These are phyloP conservation scores for Cardamine chenopodiifolia DNA, from an alignment of 345 rosid genomes.

Conservation along the genomic window DNA sequence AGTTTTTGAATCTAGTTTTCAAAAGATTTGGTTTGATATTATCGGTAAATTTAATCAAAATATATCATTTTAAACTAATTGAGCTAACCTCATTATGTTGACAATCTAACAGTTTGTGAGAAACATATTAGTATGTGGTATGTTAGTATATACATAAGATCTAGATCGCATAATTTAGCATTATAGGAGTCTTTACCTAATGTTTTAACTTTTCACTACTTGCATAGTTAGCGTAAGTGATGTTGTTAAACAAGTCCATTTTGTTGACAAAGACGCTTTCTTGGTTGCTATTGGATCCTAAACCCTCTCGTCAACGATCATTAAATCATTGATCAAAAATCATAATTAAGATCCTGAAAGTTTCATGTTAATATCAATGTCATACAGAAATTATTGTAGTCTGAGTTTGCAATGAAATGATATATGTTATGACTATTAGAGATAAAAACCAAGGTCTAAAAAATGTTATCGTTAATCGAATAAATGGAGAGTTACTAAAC, in stretches of 20 bases:
- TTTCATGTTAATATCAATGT: conserved; percentile 13
- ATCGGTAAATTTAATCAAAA: neutral
- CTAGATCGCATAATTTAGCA: conserved; percentile 40
- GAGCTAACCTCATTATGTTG: conserved; percentile 25
- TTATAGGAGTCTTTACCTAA: conserved; percentile 21
- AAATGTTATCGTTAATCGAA: neutral
- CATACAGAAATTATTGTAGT: conserved; percentile 14
- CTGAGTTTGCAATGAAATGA: neutral
- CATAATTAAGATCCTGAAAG: conserved; percentile 25
- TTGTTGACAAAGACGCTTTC: conserved; percentile 17
- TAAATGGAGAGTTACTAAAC: neutral
- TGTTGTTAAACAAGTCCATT: conserved; percentile 26
- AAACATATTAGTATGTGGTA: neutral
- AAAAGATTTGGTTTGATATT: conserved; percentile 12
- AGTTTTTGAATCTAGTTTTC: neutral
- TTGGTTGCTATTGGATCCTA: conserved; percentile 34
- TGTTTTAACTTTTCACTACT: neutral
- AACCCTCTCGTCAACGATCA: conserved; percentile 34
- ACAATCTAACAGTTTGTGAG: conserved; percentile 22
- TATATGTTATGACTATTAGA: neutral
- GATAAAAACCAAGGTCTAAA: neutral
- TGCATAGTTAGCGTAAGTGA: conserved; percentile 26
- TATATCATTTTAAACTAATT: neutral
- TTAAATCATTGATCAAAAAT: conserved; percentile 28
- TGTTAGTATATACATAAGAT: conserved; percentile 23